These are phyloP conservation scores for Achaetomiella virescens DNA, from an alignment of 495 filamentous ascomycete species.

Conservation along the genomic window DNA sequence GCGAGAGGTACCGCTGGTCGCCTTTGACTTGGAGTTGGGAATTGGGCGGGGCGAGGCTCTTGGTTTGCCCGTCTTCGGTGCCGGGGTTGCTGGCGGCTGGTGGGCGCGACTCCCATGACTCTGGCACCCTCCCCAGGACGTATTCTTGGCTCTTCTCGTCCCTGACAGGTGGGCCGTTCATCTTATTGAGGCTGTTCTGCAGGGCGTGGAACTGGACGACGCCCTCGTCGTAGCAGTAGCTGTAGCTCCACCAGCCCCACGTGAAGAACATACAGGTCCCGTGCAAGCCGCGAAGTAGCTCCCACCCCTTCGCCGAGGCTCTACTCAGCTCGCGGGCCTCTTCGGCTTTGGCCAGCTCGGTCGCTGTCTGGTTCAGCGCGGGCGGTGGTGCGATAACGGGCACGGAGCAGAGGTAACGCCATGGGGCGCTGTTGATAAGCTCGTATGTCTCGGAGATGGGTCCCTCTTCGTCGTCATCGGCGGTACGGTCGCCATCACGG, in stretches of 20 bases:
- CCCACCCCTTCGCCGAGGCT: constrained; percentile 78
- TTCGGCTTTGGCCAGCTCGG: constrained; percentile 59
- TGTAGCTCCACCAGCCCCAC: constrained; percentile 95
- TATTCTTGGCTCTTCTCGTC: constrained; percentile 75
- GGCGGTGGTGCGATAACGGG: constrained; percentile 58
- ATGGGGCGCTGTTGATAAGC: constrained; percentile 61
- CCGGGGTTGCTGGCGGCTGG: constrained; percentile 25
- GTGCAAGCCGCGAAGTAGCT: constrained; percentile 82
- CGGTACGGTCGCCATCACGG: constrained; percentile 4
- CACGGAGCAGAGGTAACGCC: constrained; percentile 77
- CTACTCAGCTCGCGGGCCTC: constrained; percentile 79
- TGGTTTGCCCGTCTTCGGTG: constrained; percentile 8
- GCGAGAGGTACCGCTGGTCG: constrained; percentile 83
- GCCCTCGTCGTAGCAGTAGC: constrained; percentile 83
- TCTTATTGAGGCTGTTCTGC: constrained; percentile 46
- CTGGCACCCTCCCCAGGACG: constrained; percentile 57
- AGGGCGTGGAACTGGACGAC: constrained; percentile 91
- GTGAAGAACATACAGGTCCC: constrained; percentile 85
- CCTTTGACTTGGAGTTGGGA: constrained; percentile 74
- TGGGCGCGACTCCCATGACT: constrained; percentile 26
- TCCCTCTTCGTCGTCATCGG: constrained; percentile 12
- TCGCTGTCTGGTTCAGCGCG: constrained; percentile 52
- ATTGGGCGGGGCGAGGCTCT: constrained; percentile 40
- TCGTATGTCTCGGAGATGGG: constrained; percentile 54
- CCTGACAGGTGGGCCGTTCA: constrained; percentile 60